A percentile compares a stretch with the other conserved stretches of the same genome.
Evolutionary conservation across 352 stramenopile species (phyloP).

Genomic region (Achlya hypogyna): DNA sequence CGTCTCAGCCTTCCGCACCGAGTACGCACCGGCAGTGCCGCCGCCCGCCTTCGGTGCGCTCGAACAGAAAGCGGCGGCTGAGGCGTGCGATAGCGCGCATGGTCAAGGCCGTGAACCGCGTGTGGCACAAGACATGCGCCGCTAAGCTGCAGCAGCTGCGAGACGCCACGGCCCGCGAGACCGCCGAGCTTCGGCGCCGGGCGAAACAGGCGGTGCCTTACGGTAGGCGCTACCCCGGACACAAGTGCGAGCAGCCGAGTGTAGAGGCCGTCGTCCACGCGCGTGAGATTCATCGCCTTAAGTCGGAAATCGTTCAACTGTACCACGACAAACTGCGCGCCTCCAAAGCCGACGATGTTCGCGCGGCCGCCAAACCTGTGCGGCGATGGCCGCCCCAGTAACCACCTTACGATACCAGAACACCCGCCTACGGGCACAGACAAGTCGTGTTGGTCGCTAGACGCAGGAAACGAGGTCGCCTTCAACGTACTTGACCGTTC

Average conservation of each 20-base stretch:
- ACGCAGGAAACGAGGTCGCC: not conserved
- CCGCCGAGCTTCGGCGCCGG: conserved; percentile 3
- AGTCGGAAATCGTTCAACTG: not conserved
- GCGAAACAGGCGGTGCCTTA: conserved; percentile 4
- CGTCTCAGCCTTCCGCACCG: not conserved
- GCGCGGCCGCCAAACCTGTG: not conserved
- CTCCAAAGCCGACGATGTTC: not conserved
- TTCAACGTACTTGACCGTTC: not conserved
- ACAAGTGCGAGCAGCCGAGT: not conserved
- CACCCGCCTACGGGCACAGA: too few relatives aligned
- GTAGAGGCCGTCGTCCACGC: conserved; percentile 14
- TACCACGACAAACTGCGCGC: not conserved
- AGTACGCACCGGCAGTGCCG: not conserved
- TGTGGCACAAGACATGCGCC: conserved; percentile 9
- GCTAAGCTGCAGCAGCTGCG: conserved; percentile 5
- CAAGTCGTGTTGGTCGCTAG: too few relatives aligned
- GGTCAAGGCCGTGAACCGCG: not conserved
- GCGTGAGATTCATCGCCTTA: conserved; percentile 13
- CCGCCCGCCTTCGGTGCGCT: not conserved
- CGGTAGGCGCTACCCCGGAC: not conserved
- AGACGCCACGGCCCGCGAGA: not conserved
- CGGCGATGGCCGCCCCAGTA: not conserved
- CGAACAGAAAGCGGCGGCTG: not conserved
- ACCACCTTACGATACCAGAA: too few relatives aligned
- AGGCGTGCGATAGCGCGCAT: not conserved